Evolutionary conservation across 345 rosid species (phyloP).

Genomic region (Eucalyptus camaldulensis): DNA sequence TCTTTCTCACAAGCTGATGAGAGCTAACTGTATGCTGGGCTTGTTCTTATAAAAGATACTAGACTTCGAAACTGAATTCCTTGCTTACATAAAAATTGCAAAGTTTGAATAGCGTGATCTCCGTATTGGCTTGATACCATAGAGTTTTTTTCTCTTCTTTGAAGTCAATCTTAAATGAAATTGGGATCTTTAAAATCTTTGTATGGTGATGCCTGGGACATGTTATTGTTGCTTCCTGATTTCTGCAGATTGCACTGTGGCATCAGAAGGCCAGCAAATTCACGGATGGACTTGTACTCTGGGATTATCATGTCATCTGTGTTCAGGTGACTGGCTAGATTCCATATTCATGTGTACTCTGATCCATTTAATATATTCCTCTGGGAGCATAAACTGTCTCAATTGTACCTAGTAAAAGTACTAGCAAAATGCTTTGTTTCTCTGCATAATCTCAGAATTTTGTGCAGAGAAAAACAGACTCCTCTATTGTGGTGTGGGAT

Average conservation of each 20-base stretch:
- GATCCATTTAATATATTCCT: not conserved
- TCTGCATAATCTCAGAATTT: not conserved
- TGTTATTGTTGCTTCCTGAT: not conserved
- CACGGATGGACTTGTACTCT: constrained; percentile 69
- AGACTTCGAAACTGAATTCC: not conserved
- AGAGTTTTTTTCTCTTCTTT: not conserved
- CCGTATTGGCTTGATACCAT: not conserved
- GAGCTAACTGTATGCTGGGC: not conserved
- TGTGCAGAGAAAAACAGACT: constrained; percentile 36
- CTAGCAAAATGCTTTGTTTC: not conserved
- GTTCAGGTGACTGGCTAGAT: constrained; percentile 38
- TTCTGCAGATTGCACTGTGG: constrained; percentile 73
- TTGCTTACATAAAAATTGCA: not conserved
- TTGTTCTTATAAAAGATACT: not conserved
- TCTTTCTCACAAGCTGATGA: not conserved
- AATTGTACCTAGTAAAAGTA: not conserved
- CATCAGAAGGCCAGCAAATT: constrained; percentile 81
- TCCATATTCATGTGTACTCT: not conserved
- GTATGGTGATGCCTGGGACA: not conserved
- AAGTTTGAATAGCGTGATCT: not conserved
- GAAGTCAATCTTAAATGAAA: not conserved
- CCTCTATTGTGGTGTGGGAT: constrained; percentile 62
- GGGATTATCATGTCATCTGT: constrained; percentile 91
- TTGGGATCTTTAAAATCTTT: not conserved
- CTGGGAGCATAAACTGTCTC: not conserved